phyloP scores from a whole-genome alignment of 139 green algal genomes.

The Astrephomene gubernaculifera region DNA sequence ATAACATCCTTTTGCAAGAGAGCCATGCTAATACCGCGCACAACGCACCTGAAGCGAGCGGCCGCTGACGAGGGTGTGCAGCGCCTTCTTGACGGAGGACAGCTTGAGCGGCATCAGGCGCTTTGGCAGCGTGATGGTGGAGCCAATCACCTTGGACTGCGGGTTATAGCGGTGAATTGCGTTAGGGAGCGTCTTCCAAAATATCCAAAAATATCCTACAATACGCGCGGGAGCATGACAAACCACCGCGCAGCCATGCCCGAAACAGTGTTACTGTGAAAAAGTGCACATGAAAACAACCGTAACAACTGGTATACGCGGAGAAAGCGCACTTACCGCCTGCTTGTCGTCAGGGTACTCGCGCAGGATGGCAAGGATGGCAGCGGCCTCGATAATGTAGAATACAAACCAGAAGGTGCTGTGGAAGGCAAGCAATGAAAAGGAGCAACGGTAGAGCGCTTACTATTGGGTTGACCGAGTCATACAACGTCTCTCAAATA shows the following conservation, averaged over 20 bases:
- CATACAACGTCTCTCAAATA: no score
- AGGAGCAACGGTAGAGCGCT: neutral
- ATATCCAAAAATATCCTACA: no score
- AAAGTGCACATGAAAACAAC: no score
- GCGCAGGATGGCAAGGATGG: slow-evolving; percentile 67
- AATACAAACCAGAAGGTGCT: slow-evolving; percentile 70
- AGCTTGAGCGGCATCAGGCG: slow-evolving; percentile 72
- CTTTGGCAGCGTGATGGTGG: slow-evolving; percentile 70
- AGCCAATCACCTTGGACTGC: slow-evolving; percentile 52
- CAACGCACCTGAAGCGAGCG: slow-evolving; percentile 4
- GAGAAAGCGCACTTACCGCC: slow-evolving; percentile 56
- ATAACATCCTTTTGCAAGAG: no score
- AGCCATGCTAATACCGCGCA: no score
- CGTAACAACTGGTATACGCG: no score
- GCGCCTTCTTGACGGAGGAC: slow-evolving; percentile 51
- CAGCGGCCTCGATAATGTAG: slow-evolving; percentile 74
- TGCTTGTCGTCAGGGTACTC: slow-evolving; percentile 51
- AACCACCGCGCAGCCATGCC: no score
- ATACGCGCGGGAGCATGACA: no score
- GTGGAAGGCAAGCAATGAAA: neutral
- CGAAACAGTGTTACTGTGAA: no score
- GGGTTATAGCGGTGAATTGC: neutral
- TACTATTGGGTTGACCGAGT: no score
- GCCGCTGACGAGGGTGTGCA: slow-evolving; percentile 32
- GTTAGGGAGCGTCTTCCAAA: no score